These are phyloP conservation scores for Boeremia exigua DNA, from an alignment of 2,329 filamentous ascomycete species.

Conservation along the genomic window DNA sequence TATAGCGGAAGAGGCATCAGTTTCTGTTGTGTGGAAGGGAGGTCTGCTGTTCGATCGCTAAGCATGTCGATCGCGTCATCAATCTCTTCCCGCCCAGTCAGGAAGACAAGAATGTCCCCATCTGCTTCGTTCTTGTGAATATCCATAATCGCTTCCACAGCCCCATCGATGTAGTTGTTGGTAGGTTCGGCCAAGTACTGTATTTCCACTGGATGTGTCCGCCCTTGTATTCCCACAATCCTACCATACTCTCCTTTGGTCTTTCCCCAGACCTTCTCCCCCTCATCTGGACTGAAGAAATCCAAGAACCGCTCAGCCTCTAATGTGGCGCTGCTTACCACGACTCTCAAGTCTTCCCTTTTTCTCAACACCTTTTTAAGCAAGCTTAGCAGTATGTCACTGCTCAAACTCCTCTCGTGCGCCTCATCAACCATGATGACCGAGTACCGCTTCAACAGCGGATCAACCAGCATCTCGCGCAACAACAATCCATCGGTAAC, in stretches of 20 bases:
- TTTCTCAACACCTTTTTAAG: conserved; percentile 88
- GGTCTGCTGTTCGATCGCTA: conserved; percentile 70
- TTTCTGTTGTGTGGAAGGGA: conserved; percentile 64
- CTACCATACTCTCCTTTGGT: conserved; percentile 56
- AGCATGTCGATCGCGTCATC: conserved; percentile 81
- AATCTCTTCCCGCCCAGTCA: conserved; percentile 94
- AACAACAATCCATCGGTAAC: conserved; percentile 91
- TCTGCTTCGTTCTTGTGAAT: conserved; percentile 82
- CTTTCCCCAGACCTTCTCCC: conserved; percentile 44
- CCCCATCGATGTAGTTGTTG: conserved; percentile 85
- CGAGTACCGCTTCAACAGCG: conserved; percentile 86
- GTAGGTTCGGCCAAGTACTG: conserved; percentile 79
- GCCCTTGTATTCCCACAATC: conserved; percentile 85
- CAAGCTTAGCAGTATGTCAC: conserved; percentile 86
- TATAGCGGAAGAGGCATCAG: conserved; percentile 82
- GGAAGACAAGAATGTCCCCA: conserved; percentile 88
- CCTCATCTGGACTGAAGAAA: conserved; percentile 70
- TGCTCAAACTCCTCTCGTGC: conserved; percentile 91
- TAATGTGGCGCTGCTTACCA: conserved; percentile 91
- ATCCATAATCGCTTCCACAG: conserved; percentile 82
- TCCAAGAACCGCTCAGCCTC: conserved; percentile 84
- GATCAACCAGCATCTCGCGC: conserved; percentile 90
- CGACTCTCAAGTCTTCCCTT: conserved; percentile 80
- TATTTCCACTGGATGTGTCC: conserved; percentile 86
- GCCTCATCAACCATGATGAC: conserved; percentile 98